phyloP scores from a whole-genome alignment of 495 filamentous ascomycete species.

The Hypoxylon lienhwacheense region DNA sequence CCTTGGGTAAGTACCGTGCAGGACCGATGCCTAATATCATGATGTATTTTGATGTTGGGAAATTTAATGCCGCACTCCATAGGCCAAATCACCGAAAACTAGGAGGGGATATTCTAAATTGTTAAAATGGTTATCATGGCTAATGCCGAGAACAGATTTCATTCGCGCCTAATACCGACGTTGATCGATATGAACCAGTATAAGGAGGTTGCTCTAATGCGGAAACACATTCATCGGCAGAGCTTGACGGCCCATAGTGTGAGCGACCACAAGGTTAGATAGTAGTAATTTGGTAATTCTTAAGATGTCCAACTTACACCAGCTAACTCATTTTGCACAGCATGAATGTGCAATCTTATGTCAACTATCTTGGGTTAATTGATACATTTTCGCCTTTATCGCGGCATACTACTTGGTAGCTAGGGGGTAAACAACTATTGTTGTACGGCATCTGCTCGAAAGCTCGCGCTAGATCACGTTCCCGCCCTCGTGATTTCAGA shows the following conservation, averaged over 20 bases:
- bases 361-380: conserved; percentile 11
- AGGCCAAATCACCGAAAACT: too few relatives aligned
- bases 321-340: conserved; percentile 30
- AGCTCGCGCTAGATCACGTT: conserved; percentile 29
- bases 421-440: too few relatives aligned
- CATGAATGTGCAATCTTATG: conserved; percentile 29
- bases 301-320: conserved; percentile 27
- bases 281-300: conserved; percentile 28
- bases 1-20: conserved; percentile 5
- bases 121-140: too few relatives aligned
- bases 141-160: conserved; percentile 23
- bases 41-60: too few relatives aligned
- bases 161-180: conserved; percentile 14
- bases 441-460: too few relatives aligned
- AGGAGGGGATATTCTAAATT: too few relatives aligned
- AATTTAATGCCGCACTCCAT: conserved; percentile 32
- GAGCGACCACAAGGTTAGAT: conserved; percentile 27
- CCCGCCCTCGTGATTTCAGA: conserved; percentile 29
- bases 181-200: conserved; percentile 30
- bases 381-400: too few relatives aligned
- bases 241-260: conserved; percentile 29
- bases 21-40: too few relatives aligned
- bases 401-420: too few relatives aligned
- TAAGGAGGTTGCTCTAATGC: conserved; percentile 13
- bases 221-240: conserved; percentile 29